Percentiles rank a stretch among this genome's conserved stretches.
Evolutionary conservation across 2,329 filamentous ascomycete species (phyloP).

Genomic region (Phialophora macrospora): DNA sequence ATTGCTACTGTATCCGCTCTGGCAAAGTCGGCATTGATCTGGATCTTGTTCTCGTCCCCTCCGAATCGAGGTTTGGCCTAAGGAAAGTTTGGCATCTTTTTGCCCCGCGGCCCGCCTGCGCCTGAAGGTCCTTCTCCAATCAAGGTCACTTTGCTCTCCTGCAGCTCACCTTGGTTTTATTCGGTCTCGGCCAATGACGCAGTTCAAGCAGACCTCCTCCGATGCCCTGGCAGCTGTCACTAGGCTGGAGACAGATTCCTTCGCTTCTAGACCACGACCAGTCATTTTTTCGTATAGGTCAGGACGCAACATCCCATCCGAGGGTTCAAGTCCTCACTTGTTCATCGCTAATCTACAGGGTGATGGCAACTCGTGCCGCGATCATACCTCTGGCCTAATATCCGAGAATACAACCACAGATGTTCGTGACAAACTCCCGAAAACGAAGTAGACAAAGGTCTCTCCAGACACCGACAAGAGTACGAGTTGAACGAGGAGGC

Average conservation of each 20-base stretch:
- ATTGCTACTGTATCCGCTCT: not conserved
- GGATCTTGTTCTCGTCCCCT: too few species aligned
- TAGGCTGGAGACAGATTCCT: not conserved
- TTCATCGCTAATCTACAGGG: not conserved
- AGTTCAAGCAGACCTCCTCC: not conserved
- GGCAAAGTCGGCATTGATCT: not conserved
- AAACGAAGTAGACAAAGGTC: not conserved
- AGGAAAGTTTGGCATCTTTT: not conserved
- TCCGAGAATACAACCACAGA: not conserved
- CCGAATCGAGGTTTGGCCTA: not conserved
- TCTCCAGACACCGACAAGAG: not conserved
- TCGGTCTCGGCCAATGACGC: not conserved
- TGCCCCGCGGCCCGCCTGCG: conserved; percentile 5
- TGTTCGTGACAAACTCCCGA: not conserved
- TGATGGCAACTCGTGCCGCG: not conserved
- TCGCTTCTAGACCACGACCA: not conserved
- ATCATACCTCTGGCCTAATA: not conserved
- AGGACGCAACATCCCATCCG: not conserved
- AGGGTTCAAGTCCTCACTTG: not conserved
- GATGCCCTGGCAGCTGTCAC: not conserved
- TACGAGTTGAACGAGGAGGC: not conserved
- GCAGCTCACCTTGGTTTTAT: not conserved
- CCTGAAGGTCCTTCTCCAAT: not conserved
- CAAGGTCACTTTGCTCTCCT: not conserved
- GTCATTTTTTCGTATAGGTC: not conserved